Conservation (phyloP, 192 early-diverging fungal genomes). For the Coemansia sp. region DNA sequence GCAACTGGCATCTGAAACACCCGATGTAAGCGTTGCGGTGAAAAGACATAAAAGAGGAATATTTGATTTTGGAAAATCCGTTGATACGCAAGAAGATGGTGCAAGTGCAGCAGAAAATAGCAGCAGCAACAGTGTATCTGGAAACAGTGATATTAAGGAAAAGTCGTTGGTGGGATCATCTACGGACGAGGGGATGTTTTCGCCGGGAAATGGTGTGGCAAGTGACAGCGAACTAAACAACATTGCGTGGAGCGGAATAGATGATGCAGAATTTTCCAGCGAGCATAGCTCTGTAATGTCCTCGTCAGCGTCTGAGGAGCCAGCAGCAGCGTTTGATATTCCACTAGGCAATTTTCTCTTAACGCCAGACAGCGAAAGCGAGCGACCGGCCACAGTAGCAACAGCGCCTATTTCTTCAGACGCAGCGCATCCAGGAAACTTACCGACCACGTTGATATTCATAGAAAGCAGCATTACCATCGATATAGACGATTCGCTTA, state of each 20-base stretch:
- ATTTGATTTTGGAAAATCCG: neutral
- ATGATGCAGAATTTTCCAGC: neutral
- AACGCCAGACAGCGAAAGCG: neutral
- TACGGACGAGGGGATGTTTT: too few relatives aligned
- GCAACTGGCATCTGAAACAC: neutral
- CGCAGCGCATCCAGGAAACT: too few relatives aligned
- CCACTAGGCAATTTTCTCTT: conserved; percentile 7
- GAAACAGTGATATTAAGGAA: neutral
- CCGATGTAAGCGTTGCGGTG: neutral
- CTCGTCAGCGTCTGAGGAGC: neutral
- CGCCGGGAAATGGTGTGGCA: neutral
- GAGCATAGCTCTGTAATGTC: neutral
- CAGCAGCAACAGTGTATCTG: neutral
- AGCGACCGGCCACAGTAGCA: neutral
- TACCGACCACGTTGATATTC: neutral
- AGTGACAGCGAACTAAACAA: neutral
- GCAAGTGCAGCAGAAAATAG: neutral
- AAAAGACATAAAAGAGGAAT: conserved; percentile 7
- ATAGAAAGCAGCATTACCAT: conserved; percentile 3
- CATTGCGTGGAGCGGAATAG: conserved; percentile 29
- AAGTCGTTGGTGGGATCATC: neutral
- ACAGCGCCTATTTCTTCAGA: neutral
- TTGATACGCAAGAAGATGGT: neutral
- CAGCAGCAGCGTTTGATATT: conserved; percentile 7
- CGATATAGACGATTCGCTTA: neutral